Base-by-base conservation (phyloP, 2,329 filamentous ascomycete species). In the Zymoseptoria pseudotritici region DNA sequence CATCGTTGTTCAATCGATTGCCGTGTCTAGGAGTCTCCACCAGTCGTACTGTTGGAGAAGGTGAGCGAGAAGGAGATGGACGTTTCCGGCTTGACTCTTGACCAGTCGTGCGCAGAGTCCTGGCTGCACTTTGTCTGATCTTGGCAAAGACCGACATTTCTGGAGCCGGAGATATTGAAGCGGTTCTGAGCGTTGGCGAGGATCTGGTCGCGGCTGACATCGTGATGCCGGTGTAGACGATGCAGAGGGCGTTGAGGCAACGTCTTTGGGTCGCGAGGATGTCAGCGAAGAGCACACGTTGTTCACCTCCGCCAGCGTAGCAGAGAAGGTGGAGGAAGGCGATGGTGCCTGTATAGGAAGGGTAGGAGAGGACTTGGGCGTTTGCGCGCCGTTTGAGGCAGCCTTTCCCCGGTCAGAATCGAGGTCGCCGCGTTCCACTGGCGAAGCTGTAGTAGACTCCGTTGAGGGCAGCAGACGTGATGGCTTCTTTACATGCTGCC, bases 261-360 rank as follows among this genome's bases (percentile, higher is more conserved):
- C 88, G 84, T 69, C 86, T 83, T 76, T 97, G 94, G 2, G 91
- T 97, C 49, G 93, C 91, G 61, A 90, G 85, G 62, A 99, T 90
- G 11, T 94, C 94, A 59, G 92, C 93, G 91, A 94, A 99, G 24
- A 99, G 84, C 50, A 99, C 94, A 73, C 94, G 83, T 77, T 99
- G 94, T 63, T 94, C 94, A 62, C 94, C 94, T 26, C 94, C 94
- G 58, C 94, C 94, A 56, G 94, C 94, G 78, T 99, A 97, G 76
- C 94, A 97, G 74, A 97, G 97, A 1, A 94, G 94, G 74, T 99
- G 94, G 73, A 97, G 96, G 81, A 99, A 97, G 54, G 91, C 94
- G 63, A 97, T 85, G 56, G 97, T 86, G 31, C 92, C 92, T 63
- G 86, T 81, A 89, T 90, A 97, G 53, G 88, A 81, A 65, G 82